Evolutionary conservation across 2,329 filamentous ascomycete genomes (phyloP), one percentile per base, ranked within the genome.

Genomic region (Botrytis elliptica): DNA sequence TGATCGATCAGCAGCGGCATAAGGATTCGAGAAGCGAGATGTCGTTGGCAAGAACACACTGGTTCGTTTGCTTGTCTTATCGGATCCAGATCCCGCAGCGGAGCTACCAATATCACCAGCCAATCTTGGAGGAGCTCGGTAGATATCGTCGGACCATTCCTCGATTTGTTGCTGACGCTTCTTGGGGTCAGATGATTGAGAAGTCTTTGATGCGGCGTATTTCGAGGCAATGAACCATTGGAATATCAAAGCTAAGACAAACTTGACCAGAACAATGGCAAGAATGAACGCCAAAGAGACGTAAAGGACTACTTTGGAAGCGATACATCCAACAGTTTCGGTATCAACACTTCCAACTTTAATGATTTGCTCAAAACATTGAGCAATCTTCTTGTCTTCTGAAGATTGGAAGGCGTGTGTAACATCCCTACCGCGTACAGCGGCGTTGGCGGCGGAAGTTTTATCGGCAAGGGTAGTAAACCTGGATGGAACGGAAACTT

Each of bases 111-210:
- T 85, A 79, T 97, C 90, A 29, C 90, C 96, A 5, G 91, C 88
- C 76, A 98, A 86, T 77, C 94, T 92, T 72, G 92, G 91, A 38
- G 94, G 94, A 5, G 95, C 93, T 62, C 94, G 92, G 83, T 99
- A 98, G 79, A 99, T 99, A 80, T 99, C 96, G 77, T 98, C 93
- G 22, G 92, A 92, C 96, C 96, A 99, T 79, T 98, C 95, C 82
- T 99, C 96, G 77, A 99, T 99, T 84, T 98, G 94, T 78, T 92
- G 90, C 78, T 95, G 92, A 74, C 96, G 91, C 84, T 95, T 92
- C 82, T 95, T 94, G 77, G 91, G 89, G 81, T 96, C 90, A 8
- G 91, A 90, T 25, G 90, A 90, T 82, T 97, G 91, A 3, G 93
- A 95, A 0, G 95, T 97, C 83, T 93, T 97, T 66, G 88, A 85